These are phyloP conservation scores for Irpex sp. DNA, from an alignment of 1,284 basidiomycete genomes.

Conservation along the genomic window DNA sequence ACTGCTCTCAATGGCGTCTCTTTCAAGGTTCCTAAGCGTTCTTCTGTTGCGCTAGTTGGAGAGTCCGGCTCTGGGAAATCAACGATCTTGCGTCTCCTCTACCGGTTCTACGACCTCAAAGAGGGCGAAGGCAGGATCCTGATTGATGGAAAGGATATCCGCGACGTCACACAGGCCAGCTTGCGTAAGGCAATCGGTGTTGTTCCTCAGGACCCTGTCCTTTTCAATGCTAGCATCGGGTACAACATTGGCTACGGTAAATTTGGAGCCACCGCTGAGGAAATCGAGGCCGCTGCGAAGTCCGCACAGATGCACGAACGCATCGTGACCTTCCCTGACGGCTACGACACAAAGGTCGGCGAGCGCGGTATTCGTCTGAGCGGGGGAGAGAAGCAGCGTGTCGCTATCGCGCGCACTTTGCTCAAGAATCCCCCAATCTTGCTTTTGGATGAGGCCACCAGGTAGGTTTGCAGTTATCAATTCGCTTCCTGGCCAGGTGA, in stretches of 20 bases:
- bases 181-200: slow-evolving; percentile 80
- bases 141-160: slow-evolving; percentile 84
- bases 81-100: slow-evolving; percentile 80
- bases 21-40: slow-evolving; percentile 80
- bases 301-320: slow-evolving; percentile 83
- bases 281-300: slow-evolving; percentile 69
- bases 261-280: slow-evolving; percentile 61
- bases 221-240: slow-evolving; percentile 79
- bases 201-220: slow-evolving; percentile 78
- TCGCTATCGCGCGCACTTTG: slow-evolving; percentile 84
- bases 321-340: slow-evolving; percentile 76
- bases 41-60: slow-evolving; percentile 80
- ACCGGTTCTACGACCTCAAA: slow-evolving; percentile 85
- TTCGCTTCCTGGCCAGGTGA: not conserved
- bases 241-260: slow-evolving; percentile 82
- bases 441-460: slow-evolving; percentile 80
- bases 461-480: slow-evolving; percentile 22
- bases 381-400: slow-evolving; percentile 82
- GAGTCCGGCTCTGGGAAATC: slow-evolving; percentile 82
- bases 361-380: slow-evolving; percentile 82
- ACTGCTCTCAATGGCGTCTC: slow-evolving; percentile 76
- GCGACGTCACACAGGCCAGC: slow-evolving; percentile 79
- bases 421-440: slow-evolving; percentile 84
- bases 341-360: slow-evolving; percentile 75
- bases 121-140: slow-evolving; percentile 70